Evolutionary conservation across 1,284 basidiomycete genomes (phyloP), one percentile per base, ranked within the genome.

Genomic region (Sporisorium graminicola): DNA sequence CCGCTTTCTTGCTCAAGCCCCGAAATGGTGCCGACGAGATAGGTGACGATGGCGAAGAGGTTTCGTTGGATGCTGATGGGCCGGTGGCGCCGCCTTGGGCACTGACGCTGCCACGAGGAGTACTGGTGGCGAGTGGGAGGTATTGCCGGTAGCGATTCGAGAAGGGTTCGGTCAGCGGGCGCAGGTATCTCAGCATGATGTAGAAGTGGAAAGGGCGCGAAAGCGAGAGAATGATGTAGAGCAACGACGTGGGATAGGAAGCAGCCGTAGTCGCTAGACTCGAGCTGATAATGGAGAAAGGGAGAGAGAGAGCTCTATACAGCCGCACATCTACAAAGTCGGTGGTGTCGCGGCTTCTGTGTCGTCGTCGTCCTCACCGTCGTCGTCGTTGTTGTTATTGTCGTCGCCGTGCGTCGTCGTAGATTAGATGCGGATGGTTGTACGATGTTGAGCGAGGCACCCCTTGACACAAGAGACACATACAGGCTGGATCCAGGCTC

Each of bases 91-190:
- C 16, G 49, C 63, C 59, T 27, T 58, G 64, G 14, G 27, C 12
- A 44, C 70, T 73, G 46, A 73, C 58, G 50, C 57, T 64, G 2
- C 65, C 65, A 2, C 70, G 56, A 1, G 70, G 65, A 5, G 58
- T 64, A 31, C 43, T 60, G 51, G 70, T 60, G 3, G 70, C 64
- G 1, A 73, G 54, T 2, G 65, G 65, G 1, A 67, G 49, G 27
- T 73, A 73, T 16, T 63, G 64, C 12, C 60, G 55, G 26, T 66
- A 73, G 37, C 64, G 55, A 20, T 52, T 29, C 4, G 69, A 55
- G 44, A 63, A 65, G n/a, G 69, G 64, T n/a, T 66, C 63, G 22
- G 59, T 56, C 12, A 66, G 14, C 0, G 53, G 56, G 13, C 62
- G 57, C 13, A 70, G 58, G 29, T 70, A 60, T 13, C 62, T 43